These are phyloP conservation scores for Pholiota conissans DNA, from an alignment of 768 basidiomycete species.

Conservation along the genomic window DNA sequence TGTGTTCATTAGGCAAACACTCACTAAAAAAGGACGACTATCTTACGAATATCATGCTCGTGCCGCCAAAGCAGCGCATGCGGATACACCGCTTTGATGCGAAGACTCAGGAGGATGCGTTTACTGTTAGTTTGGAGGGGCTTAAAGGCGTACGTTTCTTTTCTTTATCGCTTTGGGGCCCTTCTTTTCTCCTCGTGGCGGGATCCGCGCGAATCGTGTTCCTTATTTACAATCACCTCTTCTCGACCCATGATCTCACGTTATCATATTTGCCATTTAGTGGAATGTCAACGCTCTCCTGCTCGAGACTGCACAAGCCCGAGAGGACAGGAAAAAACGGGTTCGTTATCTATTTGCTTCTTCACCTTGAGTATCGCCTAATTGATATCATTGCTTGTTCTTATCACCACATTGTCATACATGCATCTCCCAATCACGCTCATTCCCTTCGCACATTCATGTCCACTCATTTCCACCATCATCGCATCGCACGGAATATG, in stretches of 20 bases:
- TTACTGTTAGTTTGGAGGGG: constrained; percentile 70
- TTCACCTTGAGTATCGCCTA: background rate
- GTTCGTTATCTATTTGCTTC: constrained; percentile 40
- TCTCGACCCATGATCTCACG: constrained; percentile 1
- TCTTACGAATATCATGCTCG: constrained; percentile 61
- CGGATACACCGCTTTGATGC: constrained; percentile 62
- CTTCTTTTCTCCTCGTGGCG: constrained; percentile 5
- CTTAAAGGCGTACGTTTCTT: constrained; percentile 63
- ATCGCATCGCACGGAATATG: constrained; percentile 2
- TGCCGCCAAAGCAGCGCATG: constrained; percentile 71
- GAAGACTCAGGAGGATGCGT: constrained; percentile 71
- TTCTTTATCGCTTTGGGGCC: constrained; percentile 9
- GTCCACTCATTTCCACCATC: constrained; percentile 3
- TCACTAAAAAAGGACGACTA: constrained; percentile 81
- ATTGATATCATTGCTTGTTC: background rate
- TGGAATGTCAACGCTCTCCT: constrained; percentile 68
- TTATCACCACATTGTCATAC: constrained; percentile 7
- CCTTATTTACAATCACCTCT: constrained; percentile 6
- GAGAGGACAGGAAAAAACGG: constrained; percentile 77
- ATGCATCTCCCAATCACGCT: background rate
- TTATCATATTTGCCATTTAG: constrained; percentile 31
- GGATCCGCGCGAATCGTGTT: constrained; percentile 4
- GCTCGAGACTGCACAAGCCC: constrained; percentile 69
- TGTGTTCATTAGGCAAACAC: constrained; percentile 58
- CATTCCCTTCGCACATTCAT: constrained; percentile 3